Conservation (phyloP, 1,284 basidiomycete species). For the Fomitopsis schrenkii region DNA sequence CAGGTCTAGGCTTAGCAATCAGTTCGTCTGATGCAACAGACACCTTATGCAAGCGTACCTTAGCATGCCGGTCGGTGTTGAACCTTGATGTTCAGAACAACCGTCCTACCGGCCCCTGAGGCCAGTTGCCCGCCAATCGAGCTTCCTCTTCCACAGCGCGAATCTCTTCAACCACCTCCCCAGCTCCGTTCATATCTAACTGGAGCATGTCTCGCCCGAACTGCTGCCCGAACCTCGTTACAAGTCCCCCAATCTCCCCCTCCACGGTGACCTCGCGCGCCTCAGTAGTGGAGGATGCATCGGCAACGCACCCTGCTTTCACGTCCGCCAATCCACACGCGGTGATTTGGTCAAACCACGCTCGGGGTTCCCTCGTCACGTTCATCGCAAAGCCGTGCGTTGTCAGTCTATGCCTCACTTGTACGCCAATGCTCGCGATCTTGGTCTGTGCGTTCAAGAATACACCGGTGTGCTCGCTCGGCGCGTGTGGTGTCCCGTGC, state of each 20-base stretch:
- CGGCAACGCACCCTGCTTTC: constrained; percentile 63
- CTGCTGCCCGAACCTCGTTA: constrained; percentile 46
- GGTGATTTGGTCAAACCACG: constrained; percentile 86
- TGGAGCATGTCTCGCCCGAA: constrained; percentile 54
- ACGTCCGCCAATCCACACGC: constrained; percentile 94
- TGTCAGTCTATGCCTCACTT: constrained; percentile 91
- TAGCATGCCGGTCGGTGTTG: neutral
- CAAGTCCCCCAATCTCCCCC: constrained; percentile 49
- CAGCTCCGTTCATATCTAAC: constrained; percentile 42
- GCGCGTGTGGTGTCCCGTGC: constrained; percentile 49
- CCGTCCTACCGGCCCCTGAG: constrained; percentile 5
- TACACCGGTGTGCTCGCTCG: constrained; percentile 74
- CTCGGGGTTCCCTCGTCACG: constrained; percentile 72
- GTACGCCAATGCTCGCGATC: constrained; percentile 94
- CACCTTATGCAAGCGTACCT: neutral
- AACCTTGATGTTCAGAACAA: neutral
- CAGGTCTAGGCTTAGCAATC: neutral
- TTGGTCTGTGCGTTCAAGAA: constrained; percentile 70
- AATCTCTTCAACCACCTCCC: constrained; percentile 52
- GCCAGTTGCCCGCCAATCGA: constrained; percentile 14
- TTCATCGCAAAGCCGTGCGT: constrained; percentile 97
- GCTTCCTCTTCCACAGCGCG: constrained; percentile 24
- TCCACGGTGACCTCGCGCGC: constrained; percentile 33
- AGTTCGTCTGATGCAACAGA: neutral
- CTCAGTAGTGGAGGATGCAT: constrained; percentile 21